Evolutionary conservation across 2,329 filamentous ascomycete species (phyloP).

Genomic region (Cladosporium sp.): DNA sequence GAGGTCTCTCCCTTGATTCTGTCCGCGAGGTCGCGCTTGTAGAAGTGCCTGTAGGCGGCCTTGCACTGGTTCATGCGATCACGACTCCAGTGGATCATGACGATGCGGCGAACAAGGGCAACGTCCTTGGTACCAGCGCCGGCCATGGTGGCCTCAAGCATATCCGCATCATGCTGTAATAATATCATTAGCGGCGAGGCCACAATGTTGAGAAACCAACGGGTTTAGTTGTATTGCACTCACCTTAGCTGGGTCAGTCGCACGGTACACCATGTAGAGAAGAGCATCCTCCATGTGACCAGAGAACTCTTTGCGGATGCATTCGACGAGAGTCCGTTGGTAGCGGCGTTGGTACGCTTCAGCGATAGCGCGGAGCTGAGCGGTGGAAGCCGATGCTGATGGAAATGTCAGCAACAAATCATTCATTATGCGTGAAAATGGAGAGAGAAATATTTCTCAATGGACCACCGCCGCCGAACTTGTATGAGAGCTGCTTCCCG

Average conservation of each 20-base stretch:
- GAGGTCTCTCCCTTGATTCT: slow-evolving; percentile 82
- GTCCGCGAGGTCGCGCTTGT: slow-evolving; percentile 65
- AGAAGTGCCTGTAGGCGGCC: slow-evolving; percentile 72
- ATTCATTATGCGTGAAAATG: background rate
- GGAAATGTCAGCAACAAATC: background rate
- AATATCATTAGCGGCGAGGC: background rate
- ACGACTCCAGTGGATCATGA: slow-evolving; percentile 82
- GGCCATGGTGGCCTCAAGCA: slow-evolving; percentile 85
- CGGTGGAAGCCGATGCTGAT: slow-evolving; percentile 67
- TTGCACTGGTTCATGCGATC: slow-evolving; percentile 75
- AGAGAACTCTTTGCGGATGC: slow-evolving; percentile 80
- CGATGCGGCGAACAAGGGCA: slow-evolving; percentile 73
- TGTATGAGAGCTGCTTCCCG: background rate
- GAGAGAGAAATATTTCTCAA: background rate
- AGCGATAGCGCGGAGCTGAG: slow-evolving; percentile 79
- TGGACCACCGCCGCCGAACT: background rate
- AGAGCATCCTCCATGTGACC: slow-evolving; percentile 91
- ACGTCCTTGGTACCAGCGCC: slow-evolving; percentile 86
- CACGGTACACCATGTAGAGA: slow-evolving; percentile 74
- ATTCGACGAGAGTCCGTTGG: slow-evolving; percentile 67
- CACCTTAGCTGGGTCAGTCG: slow-evolving; percentile 69
- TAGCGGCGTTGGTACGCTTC: slow-evolving; percentile 75
- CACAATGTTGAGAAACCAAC: background rate
- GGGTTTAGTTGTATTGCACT: background rate
- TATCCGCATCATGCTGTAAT: slow-evolving; percentile 67